Base-by-base conservation (phyloP, 2,329 filamentous ascomycete genomes). In the Neonectria neomacrospora region DNA sequence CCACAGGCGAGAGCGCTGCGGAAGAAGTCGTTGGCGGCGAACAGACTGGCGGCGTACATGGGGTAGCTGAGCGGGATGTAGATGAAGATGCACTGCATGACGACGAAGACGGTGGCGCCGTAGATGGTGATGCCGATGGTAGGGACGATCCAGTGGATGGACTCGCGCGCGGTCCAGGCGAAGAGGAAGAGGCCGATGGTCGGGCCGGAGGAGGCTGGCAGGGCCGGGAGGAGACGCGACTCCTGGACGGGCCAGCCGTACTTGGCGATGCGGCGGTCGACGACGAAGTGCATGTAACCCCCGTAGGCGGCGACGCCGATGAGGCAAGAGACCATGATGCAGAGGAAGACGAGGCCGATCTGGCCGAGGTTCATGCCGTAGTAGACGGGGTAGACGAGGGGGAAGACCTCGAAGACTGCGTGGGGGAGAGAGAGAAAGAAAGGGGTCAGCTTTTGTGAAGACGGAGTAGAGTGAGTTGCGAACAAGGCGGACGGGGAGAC, bases 381-480 rank as follows among this genome's bases (percentile, higher is more conserved):
- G 70, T 83, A 79, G 41, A 81, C 81, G 2, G 82, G 81, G 73
- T 88, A 91, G 58, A 90, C 87, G 14, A 89, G 78, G 4, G 88
- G 88, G 75, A 91, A 90, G n/a, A 85, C 85, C 70, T 90, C 88
- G 72, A 91, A 91, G 75, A 80, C 77, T 78, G 26, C 3, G 48
- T n/a, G 50, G 16, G 14, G 16, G 14, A 58, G 9, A 28, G 18
- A 28, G n/a, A n/a, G n/a, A n/a, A 41, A 18, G 7, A 2, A 9
- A 37, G 12, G 3, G 23, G 23, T 26, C 6, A 26, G 23, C 23
- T 26, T 26, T 26, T n/a, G n/a, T n/a, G n/a, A n/a, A n/a, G n/a
- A n/a, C n/a, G n/a, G n/a, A n/a, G n/a, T n/a, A n/a, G n/a, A n/a
- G n/a, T n/a, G n/a, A n/a, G n/a, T n/a, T n/a, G n/a, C n/a, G n/a